A percentile compares a stretch with the other conserved stretches of the same genome.
Evolutionary conservation across 2,329 filamentous ascomycete genomes (phyloP).

Genomic region (Paecilomyces sp.): DNA sequence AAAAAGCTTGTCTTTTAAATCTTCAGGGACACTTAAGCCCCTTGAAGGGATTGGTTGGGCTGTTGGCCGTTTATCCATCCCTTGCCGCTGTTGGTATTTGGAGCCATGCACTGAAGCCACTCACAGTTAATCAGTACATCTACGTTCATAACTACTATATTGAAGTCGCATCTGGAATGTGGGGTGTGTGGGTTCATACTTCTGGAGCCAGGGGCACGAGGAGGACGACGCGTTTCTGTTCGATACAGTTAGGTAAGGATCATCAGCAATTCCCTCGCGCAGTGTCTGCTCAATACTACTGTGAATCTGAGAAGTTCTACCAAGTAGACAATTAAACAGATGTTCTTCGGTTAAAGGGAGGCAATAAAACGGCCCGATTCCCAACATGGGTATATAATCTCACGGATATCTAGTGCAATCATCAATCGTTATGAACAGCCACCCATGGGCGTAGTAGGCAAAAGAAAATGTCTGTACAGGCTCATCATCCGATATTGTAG

Average conservation of each 20-base stretch:
- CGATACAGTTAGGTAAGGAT: neutral
- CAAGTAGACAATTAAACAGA: neutral
- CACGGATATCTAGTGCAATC: neutral
- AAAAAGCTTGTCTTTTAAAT: neutral
- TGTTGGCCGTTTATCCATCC: neutral
- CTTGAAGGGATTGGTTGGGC: neutral
- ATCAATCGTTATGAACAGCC: neutral
- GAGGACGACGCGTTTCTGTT: neutral
- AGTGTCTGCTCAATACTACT: neutral
- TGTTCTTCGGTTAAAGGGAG: neutral
- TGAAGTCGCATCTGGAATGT: neutral
- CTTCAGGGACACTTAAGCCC: neutral
- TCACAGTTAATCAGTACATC: neutral
- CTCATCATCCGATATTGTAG: neutral
- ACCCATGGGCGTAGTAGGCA: neutral
- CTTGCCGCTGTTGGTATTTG: neutral
- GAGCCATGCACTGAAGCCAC: neutral
- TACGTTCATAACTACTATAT: neutral
- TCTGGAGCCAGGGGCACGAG: neutral
- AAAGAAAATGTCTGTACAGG: neutral
- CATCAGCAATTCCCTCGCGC: neutral
- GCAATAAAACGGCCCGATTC: neutral
- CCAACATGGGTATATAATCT: neutral
- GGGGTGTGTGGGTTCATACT: neutral
- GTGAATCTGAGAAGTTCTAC: neutral